Base-by-base conservation (phyloP, 2,329 filamentous ascomycete genomes). In the Clonostachys sp. region DNA sequence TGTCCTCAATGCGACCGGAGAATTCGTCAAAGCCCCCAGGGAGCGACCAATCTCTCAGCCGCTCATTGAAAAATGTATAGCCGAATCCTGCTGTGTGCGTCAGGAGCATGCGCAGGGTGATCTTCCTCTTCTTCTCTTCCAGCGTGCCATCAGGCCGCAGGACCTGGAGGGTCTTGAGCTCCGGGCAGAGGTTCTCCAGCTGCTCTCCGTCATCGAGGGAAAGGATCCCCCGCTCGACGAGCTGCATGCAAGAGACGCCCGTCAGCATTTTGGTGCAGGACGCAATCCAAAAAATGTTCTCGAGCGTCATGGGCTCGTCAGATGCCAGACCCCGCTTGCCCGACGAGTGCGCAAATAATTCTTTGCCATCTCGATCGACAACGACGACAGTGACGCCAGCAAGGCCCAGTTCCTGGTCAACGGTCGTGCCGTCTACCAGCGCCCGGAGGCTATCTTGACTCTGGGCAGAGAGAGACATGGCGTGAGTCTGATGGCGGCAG, bases 261-360 rank as follows among this genome's bases (percentile, higher is more conserved):
- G 70, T 64, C 10, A 82, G 61, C 65, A 80, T 67, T 61, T 83
- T 83, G 14, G 79, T 81, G n/a, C 78, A 80, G 0, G 76, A 80
- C 0, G 78, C 78, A 6, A 82, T 66, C 75, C 74, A 81, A 57
- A 84, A 87, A 1, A 81, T 65, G 9, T 70, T 80, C 38, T 87
- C 81, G 0, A 81, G 62, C 0, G 73, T 74, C 76, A 87, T 81
- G 5, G 73, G 66, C 42, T 80, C 72, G 1, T 65, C 53, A 3
- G 65, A 64, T 0, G 44, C 61, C 6, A 68, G 42, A 0, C 77
- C 78, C 4, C 69, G 63, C 16, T 67, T 72, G 1, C 78, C 79
- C 0, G 73, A 62, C 0, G 76, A 63, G 53, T 81, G 65, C 17
- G 76, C 77, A 50, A 67, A 3, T 66, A 64, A 52, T 78, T 43